These are phyloP conservation scores for Alternaria triticimaculans DNA, from an alignment of 2,329 filamentous ascomycete genomes.

Conservation along the genomic window DNA sequence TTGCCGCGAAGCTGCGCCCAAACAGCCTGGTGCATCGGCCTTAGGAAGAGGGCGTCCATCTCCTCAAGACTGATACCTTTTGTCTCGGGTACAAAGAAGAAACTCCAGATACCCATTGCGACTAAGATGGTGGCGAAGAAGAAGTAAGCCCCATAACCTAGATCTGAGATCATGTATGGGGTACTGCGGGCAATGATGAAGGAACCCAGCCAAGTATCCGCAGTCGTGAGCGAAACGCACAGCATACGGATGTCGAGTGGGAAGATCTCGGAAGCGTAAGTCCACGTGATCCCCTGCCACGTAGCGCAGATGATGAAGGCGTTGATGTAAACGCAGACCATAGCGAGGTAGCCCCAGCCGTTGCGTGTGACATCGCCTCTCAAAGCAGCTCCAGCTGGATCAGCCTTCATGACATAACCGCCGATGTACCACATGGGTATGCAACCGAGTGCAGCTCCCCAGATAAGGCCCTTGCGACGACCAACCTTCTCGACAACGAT, in stretches of 20 bases:
- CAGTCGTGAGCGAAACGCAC: conserved; percentile 49
- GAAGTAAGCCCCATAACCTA: conserved; percentile 50
- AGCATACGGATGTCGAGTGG: conserved; percentile 51
- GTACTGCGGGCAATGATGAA: conserved; percentile 51
- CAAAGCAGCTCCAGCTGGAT: conserved; percentile 55
- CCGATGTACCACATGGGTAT: conserved; percentile 61
- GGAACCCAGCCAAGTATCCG: conserved; percentile 49
- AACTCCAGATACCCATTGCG: conserved; percentile 41
- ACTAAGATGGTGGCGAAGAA: conserved; percentile 46
- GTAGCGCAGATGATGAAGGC: conserved; percentile 59
- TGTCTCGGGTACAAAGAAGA: conserved; percentile 44
- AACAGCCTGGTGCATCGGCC: conserved; percentile 38
- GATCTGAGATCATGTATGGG: conserved; percentile 47
- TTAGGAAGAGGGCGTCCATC: conserved; percentile 41
- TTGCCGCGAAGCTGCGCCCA: conserved; percentile 38
- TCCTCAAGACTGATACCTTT: conserved; percentile 42
- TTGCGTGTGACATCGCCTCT: conserved; percentile 52
- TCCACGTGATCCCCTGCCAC: conserved; percentile 53
- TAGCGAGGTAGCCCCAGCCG: conserved; percentile 60
- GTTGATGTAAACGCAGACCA: conserved; percentile 63
- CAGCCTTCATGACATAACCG: conserved; percentile 60
- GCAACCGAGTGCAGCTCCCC: conserved; percentile 58
- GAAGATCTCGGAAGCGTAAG: conserved; percentile 59
- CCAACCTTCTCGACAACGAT: conserved; percentile 51
- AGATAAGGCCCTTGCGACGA: conserved; percentile 53